Conservation (phyloP, 352 stramenopile genomes). For the Phytophthora europaea region DNA sequence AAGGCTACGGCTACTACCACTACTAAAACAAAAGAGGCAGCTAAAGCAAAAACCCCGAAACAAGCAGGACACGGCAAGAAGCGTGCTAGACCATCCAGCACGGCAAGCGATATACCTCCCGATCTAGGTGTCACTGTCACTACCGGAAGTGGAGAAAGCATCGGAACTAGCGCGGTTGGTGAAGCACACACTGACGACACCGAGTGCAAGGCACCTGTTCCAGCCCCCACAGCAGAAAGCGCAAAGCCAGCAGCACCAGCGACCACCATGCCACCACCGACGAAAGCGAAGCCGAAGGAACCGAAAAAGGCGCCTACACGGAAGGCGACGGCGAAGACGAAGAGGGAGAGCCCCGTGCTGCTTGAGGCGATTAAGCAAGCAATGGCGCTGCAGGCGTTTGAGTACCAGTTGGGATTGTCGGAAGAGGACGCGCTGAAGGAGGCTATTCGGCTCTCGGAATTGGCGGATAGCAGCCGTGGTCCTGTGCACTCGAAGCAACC, state of each 20-base stretch:
- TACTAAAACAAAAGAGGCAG: not conserved
- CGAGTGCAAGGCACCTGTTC: conserved; percentile 9
- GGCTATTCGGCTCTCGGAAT: conserved; percentile 43
- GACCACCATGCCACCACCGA: not conserved
- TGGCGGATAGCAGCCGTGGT: conserved; percentile 9
- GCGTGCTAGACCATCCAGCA: conserved; percentile 10
- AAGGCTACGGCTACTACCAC: conserved; percentile 5
- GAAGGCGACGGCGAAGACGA: conserved; percentile 8
- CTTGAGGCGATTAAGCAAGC: conserved; percentile 33
- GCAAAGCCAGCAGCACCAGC: not conserved
- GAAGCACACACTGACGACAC: not conserved
- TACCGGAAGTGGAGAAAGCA: not conserved
- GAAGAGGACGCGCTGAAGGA: conserved; percentile 46
- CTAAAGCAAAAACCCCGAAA: conserved; percentile 15
- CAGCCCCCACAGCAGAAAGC: not conserved
- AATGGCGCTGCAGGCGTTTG: conserved; percentile 37
- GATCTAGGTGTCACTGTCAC: not conserved
- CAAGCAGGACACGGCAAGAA: conserved; percentile 24
- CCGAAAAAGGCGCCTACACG: conserved; percentile 14
- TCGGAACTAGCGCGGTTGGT: not conserved
- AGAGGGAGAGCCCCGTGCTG: conserved; percentile 10
- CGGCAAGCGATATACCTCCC: not conserved
- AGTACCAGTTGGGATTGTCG: conserved; percentile 45
- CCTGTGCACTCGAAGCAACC: conserved; percentile 21
- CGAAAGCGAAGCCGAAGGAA: conserved; percentile 19